phyloP scores from a whole-genome alignment of 2,329 filamentous ascomycete genomes.

The Parastagonospora avenae region DNA sequence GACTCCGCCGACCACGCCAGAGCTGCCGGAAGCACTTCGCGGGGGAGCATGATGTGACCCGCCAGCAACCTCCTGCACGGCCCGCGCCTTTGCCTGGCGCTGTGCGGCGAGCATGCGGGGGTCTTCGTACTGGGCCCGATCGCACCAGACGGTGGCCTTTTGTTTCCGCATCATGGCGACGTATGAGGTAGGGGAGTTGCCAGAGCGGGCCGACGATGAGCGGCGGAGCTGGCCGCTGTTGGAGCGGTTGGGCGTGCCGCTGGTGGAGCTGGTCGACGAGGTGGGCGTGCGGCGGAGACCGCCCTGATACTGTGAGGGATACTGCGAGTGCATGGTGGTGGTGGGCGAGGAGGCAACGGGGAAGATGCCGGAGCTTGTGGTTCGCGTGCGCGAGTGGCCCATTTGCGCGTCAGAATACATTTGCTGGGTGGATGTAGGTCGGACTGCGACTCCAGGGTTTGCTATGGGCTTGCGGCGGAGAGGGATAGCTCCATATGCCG shows the following conservation, averaged over 20 bases:
- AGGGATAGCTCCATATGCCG: constrained; percentile 35
- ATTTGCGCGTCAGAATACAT: constrained; percentile 27
- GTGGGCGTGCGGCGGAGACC: constrained; percentile 65
- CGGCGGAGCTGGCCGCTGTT: constrained; percentile 66
- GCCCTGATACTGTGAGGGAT: constrained; percentile 41
- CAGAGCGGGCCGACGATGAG: constrained; percentile 81
- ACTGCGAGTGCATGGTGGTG: constrained; percentile 41
- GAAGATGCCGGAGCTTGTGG: constrained; percentile 46
- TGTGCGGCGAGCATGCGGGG: constrained; percentile 82
- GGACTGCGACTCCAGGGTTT: constrained; percentile 38
- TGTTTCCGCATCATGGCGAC: constrained; percentile 95
- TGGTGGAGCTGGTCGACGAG: constrained; percentile 69
- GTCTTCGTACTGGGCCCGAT: constrained; percentile 90
- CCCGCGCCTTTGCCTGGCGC: constrained; percentile 83
- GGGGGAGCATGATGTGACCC: constrained; percentile 50
- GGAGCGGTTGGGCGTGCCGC: constrained; percentile 53
- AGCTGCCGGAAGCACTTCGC: constrained; percentile 47
- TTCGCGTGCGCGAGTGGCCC: constrained; percentile 45
- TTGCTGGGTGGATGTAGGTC: constrained; percentile 29
- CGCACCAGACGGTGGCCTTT: constrained; percentile 98
- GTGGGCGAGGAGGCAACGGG: constrained; percentile 30
- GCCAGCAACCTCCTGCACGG: constrained; percentile 80
- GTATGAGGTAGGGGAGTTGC: constrained; percentile 71
- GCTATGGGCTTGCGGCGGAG: constrained; percentile 44
- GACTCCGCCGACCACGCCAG: constrained; percentile 57